Base-by-base conservation (phyloP, 495 filamentous ascomycete species). In the Talaromyces trachyspermus region DNA sequence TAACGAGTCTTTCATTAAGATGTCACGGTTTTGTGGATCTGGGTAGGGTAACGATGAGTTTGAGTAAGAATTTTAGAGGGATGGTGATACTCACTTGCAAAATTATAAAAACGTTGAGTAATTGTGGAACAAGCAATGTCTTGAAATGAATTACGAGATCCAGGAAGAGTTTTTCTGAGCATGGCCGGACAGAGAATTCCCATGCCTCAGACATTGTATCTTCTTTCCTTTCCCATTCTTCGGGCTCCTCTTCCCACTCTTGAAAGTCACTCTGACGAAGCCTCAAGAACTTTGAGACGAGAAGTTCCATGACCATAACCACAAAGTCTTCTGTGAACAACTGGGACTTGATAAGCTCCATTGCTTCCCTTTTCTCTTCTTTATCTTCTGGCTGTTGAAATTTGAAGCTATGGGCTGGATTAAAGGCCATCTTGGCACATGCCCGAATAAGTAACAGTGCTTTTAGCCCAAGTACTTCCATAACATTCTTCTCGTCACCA, bases 121-220 rank as follows among this genome's bases (percentile, higher is more conserved):
- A 69, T 2, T 88, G 88, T 27, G 79, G 73, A 20, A 86, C 74
- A 3, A 95, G 72, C 15, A 92, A 64, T 17, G 81, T 72, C 60
- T 88, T 94, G 72, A 86, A 89, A 60, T 95, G 82, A 29, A 85
- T 85, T 19, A 95, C 76, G 1, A 98, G 75, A 53, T 96, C 92
- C 54, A 97, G 73, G 61, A 96, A 95, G 12, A 98, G 73, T 62
- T 89, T 94, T 64, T 97, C 90, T 0, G 89, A 83, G 57, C 92
- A 98, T 0, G 88, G 85, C 6, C 89, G 80, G 33, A 97, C 80
- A 20, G 89, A 80, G 66, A 89, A 94, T 54, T 95, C 87, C 77
- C 82, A 94, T 5, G 83, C 83, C 49, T 88, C 83, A 15, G 86
- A 79, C 42, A 82, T 76, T 33, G 79, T 84, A 46, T 92, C 85